Conservation (phyloP, 2,329 filamentous ascomycete species). For the Rachicladosporium sp. region DNA sequence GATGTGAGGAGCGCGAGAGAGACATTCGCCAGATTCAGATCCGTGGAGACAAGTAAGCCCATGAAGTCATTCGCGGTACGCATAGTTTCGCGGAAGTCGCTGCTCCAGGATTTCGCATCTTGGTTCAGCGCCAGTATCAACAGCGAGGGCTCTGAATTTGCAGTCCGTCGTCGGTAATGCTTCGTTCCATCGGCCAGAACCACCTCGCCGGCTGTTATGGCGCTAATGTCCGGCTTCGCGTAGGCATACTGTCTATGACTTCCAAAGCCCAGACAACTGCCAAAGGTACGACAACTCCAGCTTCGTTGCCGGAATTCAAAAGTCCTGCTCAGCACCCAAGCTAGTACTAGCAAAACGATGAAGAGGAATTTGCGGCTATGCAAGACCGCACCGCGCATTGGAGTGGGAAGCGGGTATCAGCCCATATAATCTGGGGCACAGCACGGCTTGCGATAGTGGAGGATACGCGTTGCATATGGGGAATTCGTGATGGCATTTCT, state of each 20-base stretch:
- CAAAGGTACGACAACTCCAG: conserved; percentile 1
- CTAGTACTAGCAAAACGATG: background rate
- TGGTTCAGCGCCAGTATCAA: conserved; percentile 8
- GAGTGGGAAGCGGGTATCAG: too few species aligned
- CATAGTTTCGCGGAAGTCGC: conserved; percentile 9
- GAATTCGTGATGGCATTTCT: too few species aligned
- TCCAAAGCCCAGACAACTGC: conserved; percentile 1
- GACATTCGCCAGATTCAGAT: conserved; percentile 5
- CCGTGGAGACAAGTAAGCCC: conserved; percentile 7
- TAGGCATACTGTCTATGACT: background rate
- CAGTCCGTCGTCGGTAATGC: conserved; percentile 2
- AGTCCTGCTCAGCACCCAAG: conserved; percentile 1
- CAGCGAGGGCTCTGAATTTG: conserved; percentile 3
- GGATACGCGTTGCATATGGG: too few species aligned
- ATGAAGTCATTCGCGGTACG: conserved; percentile 8
- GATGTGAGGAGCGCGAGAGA: conserved; percentile 8
- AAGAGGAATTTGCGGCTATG: background rate
- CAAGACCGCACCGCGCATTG: too few species aligned
- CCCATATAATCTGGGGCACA: too few species aligned
- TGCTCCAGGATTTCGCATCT: conserved; percentile 9
- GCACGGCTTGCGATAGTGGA: too few species aligned
- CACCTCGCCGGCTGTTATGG: background rate
- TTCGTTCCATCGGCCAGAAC: conserved; percentile 7
- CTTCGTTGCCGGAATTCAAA: conserved; percentile 2
- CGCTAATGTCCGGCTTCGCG: background rate